These are phyloP conservation scores for Biscogniauxia sp. DNA, from an alignment of 2,329 filamentous ascomycete species.

Conservation along the genomic window DNA sequence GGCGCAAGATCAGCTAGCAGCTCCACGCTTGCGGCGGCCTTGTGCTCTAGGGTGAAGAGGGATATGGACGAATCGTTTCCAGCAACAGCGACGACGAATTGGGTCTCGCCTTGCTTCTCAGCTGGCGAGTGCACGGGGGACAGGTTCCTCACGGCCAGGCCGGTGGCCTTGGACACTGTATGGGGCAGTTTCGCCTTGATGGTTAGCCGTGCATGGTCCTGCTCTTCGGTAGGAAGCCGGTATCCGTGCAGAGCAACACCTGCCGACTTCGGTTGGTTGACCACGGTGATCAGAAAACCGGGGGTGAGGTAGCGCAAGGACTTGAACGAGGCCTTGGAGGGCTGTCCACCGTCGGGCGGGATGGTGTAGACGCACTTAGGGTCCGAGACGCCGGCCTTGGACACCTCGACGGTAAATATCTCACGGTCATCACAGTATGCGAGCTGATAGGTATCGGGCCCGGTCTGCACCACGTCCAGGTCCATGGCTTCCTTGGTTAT, in stretches of 20 bases:
- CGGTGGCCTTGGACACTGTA: constrained; percentile 70
- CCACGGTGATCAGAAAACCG: constrained; percentile 55
- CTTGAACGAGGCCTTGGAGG: constrained; percentile 51
- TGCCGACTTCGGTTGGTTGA: constrained; percentile 57
- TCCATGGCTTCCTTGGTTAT: constrained; percentile 62
- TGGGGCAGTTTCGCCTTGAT: constrained; percentile 59
- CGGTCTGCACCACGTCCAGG: constrained; percentile 65
- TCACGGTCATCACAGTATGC: constrained; percentile 77
- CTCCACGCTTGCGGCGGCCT: constrained; percentile 43
- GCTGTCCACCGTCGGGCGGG: constrained; percentile 43
- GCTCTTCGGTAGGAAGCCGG: constrained; percentile 44
- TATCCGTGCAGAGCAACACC: constrained; percentile 58
- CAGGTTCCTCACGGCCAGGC: constrained; percentile 73
- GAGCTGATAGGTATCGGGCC: constrained; percentile 63
- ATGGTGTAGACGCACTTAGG: constrained; percentile 57
- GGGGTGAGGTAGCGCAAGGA: constrained; percentile 59
- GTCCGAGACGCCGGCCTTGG: constrained; percentile 41
- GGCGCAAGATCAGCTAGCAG: constrained; percentile 52
- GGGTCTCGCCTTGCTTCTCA: constrained; percentile 59
- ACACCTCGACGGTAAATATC: constrained; percentile 62
- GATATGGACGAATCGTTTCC: constrained; percentile 77
- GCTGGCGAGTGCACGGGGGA: constrained; percentile 50
- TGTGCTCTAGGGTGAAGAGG: constrained; percentile 74
- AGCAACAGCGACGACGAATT: constrained; percentile 78
- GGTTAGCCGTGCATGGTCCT: constrained; percentile 47